Evolutionary conservation across 1,284 basidiomycete species (phyloP).

Genomic region (Kalmanozyma brasiliensis): DNA sequence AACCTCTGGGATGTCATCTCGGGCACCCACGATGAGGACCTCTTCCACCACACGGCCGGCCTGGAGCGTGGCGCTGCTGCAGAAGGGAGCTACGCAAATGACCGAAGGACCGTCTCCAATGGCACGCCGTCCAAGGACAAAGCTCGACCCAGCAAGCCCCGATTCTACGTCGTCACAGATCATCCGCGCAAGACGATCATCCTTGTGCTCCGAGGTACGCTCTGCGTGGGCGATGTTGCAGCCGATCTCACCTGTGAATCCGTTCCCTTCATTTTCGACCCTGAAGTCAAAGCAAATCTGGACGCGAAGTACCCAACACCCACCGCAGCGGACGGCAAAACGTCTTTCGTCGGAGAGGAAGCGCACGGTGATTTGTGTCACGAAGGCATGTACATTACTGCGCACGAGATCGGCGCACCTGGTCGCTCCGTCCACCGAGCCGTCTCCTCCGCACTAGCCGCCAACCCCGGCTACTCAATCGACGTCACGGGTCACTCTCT

Average conservation of each 20-base stretch:
- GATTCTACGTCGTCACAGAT: conserved; percentile 63
- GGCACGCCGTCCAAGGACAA: conserved; percentile 14
- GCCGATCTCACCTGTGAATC: conserved; percentile 66
- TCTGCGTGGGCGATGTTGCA: conserved; percentile 62
- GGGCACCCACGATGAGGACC: conserved; percentile 57
- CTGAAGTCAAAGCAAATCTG: conserved; percentile 23
- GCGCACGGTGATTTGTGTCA: conserved; percentile 37
- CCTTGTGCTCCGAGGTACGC: conserved; percentile 61
- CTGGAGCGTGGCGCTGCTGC: conserved; percentile 43
- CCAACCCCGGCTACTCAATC: conserved; percentile 76
- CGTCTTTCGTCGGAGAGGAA: conserved; percentile 8
- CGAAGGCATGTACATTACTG: conserved; percentile 82
- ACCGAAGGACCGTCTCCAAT: not conserved
- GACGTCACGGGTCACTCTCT: conserved; percentile 79
- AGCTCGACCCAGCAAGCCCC: conserved; percentile 45
- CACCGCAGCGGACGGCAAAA: not conserved
- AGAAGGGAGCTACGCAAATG: conserved; percentile 48
- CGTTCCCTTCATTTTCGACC: conserved; percentile 32
- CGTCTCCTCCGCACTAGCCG: conserved; percentile 76
- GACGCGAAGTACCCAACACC: conserved; percentile 1
- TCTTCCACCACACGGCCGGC: conserved; percentile 58
- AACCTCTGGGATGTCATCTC: conserved; percentile 55
- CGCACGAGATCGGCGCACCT: conserved; percentile 78
- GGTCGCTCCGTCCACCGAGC: conserved; percentile 82
- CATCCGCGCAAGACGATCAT: conserved; percentile 56